Evolutionary conservation across 2,329 filamentous ascomycete genomes (phyloP).

Genomic region (Thyridium curvatum): DNA sequence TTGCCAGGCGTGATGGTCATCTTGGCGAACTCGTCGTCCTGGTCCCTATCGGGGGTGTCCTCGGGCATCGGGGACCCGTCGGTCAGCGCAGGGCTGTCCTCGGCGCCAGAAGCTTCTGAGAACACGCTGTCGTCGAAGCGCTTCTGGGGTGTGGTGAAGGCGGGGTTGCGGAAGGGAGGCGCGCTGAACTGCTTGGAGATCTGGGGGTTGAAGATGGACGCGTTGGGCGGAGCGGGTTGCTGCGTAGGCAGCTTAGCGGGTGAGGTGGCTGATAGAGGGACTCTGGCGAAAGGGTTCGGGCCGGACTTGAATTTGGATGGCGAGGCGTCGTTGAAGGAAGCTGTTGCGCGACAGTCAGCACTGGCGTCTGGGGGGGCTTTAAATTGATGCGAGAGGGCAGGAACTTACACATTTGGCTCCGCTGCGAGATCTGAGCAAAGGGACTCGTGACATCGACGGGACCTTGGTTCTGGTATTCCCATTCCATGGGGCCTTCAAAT

Average conservation of each 20-base stretch:
- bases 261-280: constrained; percentile 9
- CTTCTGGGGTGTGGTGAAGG: constrained; percentile 58
- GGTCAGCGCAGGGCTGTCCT: constrained; percentile 54
- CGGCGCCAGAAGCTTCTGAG: constrained; percentile 51
- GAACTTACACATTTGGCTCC: constrained; percentile 33
- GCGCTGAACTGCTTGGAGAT: constrained; percentile 38
- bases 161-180: constrained; percentile 54
- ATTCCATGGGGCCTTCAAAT: constrained; percentile 59
- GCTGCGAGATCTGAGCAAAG: constrained; percentile 47
- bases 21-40: constrained; percentile 29
- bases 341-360: constrained; percentile 8
- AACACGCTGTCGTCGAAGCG: constrained; percentile 45
- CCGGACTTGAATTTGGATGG: constrained; percentile 12
- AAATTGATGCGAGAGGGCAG: not conserved
- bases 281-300: constrained; percentile 16
- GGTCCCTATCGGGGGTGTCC: constrained; percentile 46
- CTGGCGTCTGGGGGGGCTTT: not conserved
- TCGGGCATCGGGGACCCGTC: constrained; percentile 48
- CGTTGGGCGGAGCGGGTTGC: constrained; percentile 29
- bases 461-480: constrained; percentile 54
- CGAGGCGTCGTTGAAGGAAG: constrained; percentile 14
- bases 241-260: constrained; percentile 26
- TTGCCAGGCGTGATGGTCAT: no score
- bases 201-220: constrained; percentile 40
- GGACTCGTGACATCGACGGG: constrained; percentile 57